A percentile compares a stretch with the other conserved stretches of the same genome.
phyloP scores from a whole-genome alignment of 495 filamentous ascomycete genomes.

The Aspergillus taichungensis region DNA sequence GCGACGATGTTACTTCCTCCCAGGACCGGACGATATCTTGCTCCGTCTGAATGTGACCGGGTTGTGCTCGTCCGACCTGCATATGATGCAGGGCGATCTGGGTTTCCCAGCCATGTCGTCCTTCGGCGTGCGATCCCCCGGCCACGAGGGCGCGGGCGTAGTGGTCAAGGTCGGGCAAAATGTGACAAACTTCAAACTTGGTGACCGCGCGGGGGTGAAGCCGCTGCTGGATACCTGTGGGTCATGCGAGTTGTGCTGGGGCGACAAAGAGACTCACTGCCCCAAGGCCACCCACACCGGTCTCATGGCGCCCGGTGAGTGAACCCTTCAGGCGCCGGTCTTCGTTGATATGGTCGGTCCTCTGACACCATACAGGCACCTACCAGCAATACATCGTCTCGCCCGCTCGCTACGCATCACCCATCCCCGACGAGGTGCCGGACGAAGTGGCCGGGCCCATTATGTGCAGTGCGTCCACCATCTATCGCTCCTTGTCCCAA shows the following conservation, averaged over 20 bases:
- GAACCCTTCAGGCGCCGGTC: too few relatives aligned
- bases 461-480: conserved; percentile 50
- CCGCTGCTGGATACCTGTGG: conserved; percentile 46
- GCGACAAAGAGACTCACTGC: conserved; percentile 38
- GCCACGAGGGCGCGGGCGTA: conserved; percentile 50
- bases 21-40: conserved; percentile 39
- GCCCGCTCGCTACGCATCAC: conserved; percentile 55
- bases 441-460: conserved; percentile 53
- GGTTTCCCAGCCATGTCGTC: conserved; percentile 37
- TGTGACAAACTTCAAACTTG: conserved; percentile 45
- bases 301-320: conserved; percentile 24
- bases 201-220: conserved; percentile 52
- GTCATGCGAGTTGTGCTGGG: conserved; percentile 39
- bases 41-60: conserved; percentile 41
- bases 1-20: too few relatives aligned
- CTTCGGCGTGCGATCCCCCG: conserved; percentile 40
- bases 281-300: conserved; percentile 23
- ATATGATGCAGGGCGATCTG: conserved; percentile 39
- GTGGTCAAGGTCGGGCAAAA: conserved; percentile 44
- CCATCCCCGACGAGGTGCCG: conserved; percentile 52
- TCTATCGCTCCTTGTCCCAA: conserved; percentile 46
- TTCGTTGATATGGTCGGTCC: too few relatives aligned
- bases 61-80: conserved; percentile 41
- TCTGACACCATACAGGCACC: too few relatives aligned
- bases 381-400: conserved; percentile 62